phyloP scores from a whole-genome alignment of 108 stramenopile species.

The Discostella pseudostelligera region DNA sequence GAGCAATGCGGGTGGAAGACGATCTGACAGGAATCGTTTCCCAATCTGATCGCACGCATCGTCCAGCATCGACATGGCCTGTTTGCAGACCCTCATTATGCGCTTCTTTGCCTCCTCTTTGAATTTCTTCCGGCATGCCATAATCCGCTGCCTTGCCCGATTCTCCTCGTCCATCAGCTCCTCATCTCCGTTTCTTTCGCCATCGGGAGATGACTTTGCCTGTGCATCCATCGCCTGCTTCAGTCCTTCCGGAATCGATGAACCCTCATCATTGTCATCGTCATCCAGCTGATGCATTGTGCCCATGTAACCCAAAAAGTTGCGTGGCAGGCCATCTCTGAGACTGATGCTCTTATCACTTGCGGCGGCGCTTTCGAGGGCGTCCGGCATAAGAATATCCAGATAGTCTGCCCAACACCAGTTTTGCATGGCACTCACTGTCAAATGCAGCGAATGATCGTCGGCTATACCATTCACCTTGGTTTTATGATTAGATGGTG shows the following conservation, averaged over 20 bases:
- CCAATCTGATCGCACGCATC: constrained; percentile 94
- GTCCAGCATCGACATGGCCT: constrained; percentile 83
- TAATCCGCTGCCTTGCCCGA: constrained; percentile 22
- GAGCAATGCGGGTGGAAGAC: constrained; percentile 87
- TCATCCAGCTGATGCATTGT: constrained; percentile 69
- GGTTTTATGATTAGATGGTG: constrained; percentile 23
- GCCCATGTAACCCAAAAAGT: constrained; percentile 93
- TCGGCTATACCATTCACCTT: constrained; percentile 41
- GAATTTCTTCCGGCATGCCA: constrained; percentile 52
- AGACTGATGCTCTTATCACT: constrained; percentile 59
- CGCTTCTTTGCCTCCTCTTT: constrained; percentile 74
- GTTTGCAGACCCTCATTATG: constrained; percentile 79
- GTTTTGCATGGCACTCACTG: constrained; percentile 91
- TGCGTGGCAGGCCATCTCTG: constrained; percentile 83
- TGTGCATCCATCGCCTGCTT: constrained; percentile 47
- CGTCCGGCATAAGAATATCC: constrained; percentile 86
- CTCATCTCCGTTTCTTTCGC: constrained; percentile 31
- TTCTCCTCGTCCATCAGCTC: constrained; percentile 36
- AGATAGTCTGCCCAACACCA: constrained; percentile 93
- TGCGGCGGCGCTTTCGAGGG: constrained; percentile 67
- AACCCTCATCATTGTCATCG: constrained; percentile 39
- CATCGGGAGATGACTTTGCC: constrained; percentile 20
- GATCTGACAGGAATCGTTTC: constrained; percentile 87
- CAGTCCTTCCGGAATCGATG: constrained; percentile 71
- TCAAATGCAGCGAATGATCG: constrained; percentile 95